Conservation (phyloP, 2,329 filamentous ascomycete species). For the Tolypocladium ophioglossoides region DNA sequence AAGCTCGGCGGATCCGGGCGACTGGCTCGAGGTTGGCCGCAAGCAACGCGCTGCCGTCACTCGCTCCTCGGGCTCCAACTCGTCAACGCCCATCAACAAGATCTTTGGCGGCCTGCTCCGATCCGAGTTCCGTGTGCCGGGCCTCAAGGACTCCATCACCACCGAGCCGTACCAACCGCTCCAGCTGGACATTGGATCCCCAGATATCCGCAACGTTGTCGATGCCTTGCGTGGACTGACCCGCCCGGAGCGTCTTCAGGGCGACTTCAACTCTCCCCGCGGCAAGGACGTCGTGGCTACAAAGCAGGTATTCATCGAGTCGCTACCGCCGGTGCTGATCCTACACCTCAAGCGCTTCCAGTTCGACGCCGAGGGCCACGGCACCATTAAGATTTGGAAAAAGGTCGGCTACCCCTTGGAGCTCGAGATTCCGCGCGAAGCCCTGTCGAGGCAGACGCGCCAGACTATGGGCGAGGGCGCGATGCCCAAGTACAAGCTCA, state of each 20-base stretch:
- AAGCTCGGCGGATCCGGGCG: constrained; percentile 25
- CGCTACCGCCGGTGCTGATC: constrained; percentile 80
- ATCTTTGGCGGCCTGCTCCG: constrained; percentile 90
- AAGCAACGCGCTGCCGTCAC: constrained; percentile 84
- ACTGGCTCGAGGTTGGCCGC: constrained; percentile 88
- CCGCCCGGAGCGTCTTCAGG: constrained; percentile 72
- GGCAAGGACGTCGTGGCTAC: constrained; percentile 70
- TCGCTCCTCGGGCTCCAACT: constrained; percentile 67
- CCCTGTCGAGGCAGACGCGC: constrained; percentile 65
- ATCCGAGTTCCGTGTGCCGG: constrained; percentile 79
- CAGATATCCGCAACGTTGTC: constrained; percentile 79
- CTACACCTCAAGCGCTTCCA: constrained; percentile 96
- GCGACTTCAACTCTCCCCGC: constrained; percentile 70
- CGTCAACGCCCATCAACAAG: constrained; percentile 77
- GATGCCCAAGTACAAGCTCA: constrained; percentile 75
- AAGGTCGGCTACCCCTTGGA: constrained; percentile 92
- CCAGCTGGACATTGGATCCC: constrained; percentile 85
- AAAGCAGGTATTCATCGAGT: constrained; percentile 93
- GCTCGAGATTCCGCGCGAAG: constrained; percentile 84
- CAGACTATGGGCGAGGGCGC: constrained; percentile 53
- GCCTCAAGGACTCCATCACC: constrained; percentile 82
- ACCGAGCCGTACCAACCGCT: constrained; percentile 89
- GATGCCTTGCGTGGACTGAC: constrained; percentile 84
- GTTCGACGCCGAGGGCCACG: constrained; percentile 69
- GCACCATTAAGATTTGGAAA: constrained; percentile 97